These are phyloP conservation scores for Kluyveromyces aestuarii DNA, from an alignment of 805 yeast species.

Conservation along the genomic window DNA sequence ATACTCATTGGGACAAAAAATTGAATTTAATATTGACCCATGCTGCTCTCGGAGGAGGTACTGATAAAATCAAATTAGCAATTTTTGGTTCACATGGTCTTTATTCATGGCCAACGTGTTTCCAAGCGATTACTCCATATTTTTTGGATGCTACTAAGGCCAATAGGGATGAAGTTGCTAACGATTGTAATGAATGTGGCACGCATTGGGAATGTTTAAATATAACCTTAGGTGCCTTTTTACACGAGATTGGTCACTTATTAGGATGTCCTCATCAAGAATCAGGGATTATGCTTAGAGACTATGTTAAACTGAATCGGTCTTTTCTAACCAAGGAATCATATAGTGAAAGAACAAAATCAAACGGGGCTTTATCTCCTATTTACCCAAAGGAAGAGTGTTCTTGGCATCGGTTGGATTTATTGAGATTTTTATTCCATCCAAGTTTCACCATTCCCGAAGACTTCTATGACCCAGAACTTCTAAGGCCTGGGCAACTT, in stretches of 20 bases:
- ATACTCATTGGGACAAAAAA: slow-evolving; percentile 70
- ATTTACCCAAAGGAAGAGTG: slow-evolving; percentile 57
- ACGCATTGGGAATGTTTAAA: slow-evolving; percentile 85
- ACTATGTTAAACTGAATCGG: slow-evolving; percentile 71
- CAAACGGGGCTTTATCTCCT: slow-evolving; percentile 38
- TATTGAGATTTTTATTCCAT: slow-evolving; percentile 69
- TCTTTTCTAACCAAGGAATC: slow-evolving; percentile 69
- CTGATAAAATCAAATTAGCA: slow-evolving; percentile 60
- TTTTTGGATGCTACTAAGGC: slow-evolving; percentile 67
- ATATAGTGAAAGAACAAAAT: slow-evolving; percentile 42
- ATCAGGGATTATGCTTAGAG: slow-evolving; percentile 84
- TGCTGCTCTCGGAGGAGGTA: slow-evolving; percentile 93
- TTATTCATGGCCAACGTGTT: slow-evolving; percentile 84
- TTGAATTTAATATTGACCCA: slow-evolving; percentile 62
- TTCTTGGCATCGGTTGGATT: slow-evolving; percentile 79
- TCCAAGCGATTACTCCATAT: slow-evolving; percentile 58
- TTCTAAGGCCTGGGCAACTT: slow-evolving; percentile 27
- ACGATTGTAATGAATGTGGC: slow-evolving; percentile 78
- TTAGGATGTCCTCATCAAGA: slow-evolving; percentile 91
- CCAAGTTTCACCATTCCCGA: slow-evolving; percentile 67
- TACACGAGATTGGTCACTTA: slow-evolving; percentile 92
- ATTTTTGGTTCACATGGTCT: slow-evolving; percentile 91
- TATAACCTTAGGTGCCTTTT: slow-evolving; percentile 83
- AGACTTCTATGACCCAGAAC: slow-evolving; percentile 44
- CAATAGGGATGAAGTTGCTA: slow-evolving; percentile 67